Evolutionary conservation across 2,329 filamentous ascomycete genomes (phyloP), one percentile per base, ranked within the genome.

Genomic region (Diaporthe nobilis): DNA sequence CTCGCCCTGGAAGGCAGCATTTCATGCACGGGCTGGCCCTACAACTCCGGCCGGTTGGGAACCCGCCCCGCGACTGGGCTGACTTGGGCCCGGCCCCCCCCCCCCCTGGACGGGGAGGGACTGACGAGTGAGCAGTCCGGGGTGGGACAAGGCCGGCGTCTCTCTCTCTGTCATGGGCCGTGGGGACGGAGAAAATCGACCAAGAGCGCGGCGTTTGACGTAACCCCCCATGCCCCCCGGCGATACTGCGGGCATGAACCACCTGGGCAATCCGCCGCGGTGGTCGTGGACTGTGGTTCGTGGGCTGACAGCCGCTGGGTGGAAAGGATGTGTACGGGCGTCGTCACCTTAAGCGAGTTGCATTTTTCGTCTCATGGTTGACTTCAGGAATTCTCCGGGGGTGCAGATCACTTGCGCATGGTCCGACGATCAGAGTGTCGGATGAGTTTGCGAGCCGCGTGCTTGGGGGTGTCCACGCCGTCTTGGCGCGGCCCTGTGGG

Each of bases 391-490:
- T 49, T 57, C 22, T 74, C 61, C 61, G 51, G 20, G 55, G 31
- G 22, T 25, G 49, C 51, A 51, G 47, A 68, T 68, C 61, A 31
- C 25, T 39, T 22, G 60, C 28, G 60, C 72, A 51, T 74, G 72
- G 61, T 74, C 72, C 31, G 72, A 74, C 72, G 51, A 74, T 39
- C 31, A 68, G 34, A 49, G 39, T 74, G 34, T 74, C 72, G 63
- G 61, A 74, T 74, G 72, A 51, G 20, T 71, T 49, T 60, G 61
- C 51, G 37, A 70, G 65, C 63, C 63, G 60, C 60, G 61, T 68
- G 28, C 51, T 51, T 42, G 63, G 47, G 47, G 37, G 20, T 9
- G 13, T n/a, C 47, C 12, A 39, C 4, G 63, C n/a, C 31, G 28
- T 39, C 63, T 68, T 68, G 65, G 65, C 65, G n/a, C 15, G 47